phyloP scores from a whole-genome alignment of 768 basidiomycete genomes.

The Kwoniella heveanensis region DNA sequence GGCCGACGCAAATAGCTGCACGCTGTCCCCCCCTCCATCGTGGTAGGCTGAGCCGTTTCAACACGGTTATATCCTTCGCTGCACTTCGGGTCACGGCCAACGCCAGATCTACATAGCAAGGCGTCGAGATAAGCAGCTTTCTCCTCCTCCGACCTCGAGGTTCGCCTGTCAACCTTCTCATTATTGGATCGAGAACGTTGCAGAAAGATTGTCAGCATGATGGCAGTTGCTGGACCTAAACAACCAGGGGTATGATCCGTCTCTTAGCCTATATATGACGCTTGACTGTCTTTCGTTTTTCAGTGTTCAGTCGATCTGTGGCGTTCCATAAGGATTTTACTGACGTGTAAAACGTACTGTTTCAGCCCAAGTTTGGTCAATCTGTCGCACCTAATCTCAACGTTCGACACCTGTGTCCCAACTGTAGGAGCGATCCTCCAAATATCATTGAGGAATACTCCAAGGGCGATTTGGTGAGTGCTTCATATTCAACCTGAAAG shows the following conservation, averaged over 20 bases:
- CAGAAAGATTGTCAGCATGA: conserved; percentile 3
- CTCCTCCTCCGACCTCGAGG: too few species aligned
- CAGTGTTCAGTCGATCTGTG: too few species aligned
- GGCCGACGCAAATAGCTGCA: background rate
- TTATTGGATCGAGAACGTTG: background rate
- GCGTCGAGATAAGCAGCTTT: too few species aligned
- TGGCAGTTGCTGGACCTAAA: conserved; percentile 37
- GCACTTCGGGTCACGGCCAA: too few species aligned
- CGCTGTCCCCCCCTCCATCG: background rate
- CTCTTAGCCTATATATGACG: too few species aligned
- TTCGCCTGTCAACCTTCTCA: too few species aligned
- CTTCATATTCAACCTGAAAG: background rate
- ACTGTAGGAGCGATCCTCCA: conserved; percentile 89
- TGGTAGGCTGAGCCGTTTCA: conserved; percentile 6
- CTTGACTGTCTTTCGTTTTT: too few species aligned
- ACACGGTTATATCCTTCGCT: background rate
- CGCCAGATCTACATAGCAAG: background rate
- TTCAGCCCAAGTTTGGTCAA: conserved; percentile 48
- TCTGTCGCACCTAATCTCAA: conserved; percentile 51
- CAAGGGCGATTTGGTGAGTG: conserved; percentile 92
- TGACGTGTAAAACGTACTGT: background rate
- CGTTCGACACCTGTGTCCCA: conserved; percentile 73
- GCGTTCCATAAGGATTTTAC: too few species aligned
- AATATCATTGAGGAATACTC: conserved; percentile 97
- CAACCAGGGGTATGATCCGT: conserved; percentile 30